Conservation (phyloP, 805 yeast genomes). For the Brettanomyces custersianus region DNA sequence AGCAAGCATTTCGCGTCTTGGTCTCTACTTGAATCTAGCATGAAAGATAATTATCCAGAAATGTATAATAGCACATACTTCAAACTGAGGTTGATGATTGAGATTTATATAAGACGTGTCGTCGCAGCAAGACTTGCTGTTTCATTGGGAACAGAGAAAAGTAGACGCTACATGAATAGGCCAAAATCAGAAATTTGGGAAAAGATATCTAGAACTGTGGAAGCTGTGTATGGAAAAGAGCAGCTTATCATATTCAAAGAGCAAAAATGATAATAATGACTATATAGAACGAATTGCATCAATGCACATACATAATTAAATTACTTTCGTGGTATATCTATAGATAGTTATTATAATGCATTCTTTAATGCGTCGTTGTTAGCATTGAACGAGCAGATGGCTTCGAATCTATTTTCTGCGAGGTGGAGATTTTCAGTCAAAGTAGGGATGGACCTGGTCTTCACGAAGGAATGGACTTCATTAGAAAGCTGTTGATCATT, state of each 20-base stretch:
- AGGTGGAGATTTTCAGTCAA: constrained; percentile 15
- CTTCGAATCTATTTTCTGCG: constrained; percentile 17
- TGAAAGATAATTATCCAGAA: constrained; percentile 12
- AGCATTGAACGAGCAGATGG: constrained; percentile 15
- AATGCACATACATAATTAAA: not conserved
- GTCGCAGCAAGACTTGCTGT: constrained; percentile 22
- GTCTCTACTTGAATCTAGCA: constrained; percentile 8
- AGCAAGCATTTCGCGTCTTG: constrained; percentile 9
- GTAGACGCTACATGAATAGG: constrained; percentile 10
- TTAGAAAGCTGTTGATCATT: constrained; percentile 12
- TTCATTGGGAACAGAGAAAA: constrained; percentile 15
- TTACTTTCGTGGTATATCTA: not conserved
- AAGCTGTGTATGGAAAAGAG: constrained; percentile 37
- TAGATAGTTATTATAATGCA: too few species aligned
- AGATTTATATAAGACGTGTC: constrained; percentile 24
- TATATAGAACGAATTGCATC: not conserved
- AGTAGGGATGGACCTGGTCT: constrained; percentile 14
- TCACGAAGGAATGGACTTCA: constrained; percentile 14
- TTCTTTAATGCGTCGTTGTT: constrained; percentile 14
- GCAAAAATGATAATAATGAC: constrained; percentile 7
- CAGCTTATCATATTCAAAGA: constrained; percentile 16
- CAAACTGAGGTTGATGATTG: constrained; percentile 19
- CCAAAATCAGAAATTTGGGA: constrained; percentile 18
- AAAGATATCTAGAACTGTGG: constrained; percentile 44
- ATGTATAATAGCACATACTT: constrained; percentile 17